phyloP scores from a whole-genome alignment of 169 alveolate genomes.

The Plasmodium reichenowi region DNA sequence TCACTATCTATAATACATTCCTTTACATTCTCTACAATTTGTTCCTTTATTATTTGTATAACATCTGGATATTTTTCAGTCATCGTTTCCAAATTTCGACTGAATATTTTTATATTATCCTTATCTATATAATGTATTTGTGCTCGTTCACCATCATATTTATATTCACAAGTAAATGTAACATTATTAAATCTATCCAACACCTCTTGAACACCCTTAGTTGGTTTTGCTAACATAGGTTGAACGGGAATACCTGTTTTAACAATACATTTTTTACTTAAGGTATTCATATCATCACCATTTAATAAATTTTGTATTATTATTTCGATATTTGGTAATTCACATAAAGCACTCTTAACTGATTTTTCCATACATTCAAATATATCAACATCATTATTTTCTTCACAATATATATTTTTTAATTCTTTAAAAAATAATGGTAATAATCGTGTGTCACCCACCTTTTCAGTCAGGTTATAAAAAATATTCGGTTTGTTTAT shows the following conservation, averaged over 20 bases:
- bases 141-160: constrained; percentile 98
- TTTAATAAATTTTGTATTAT: constrained; percentile 91
- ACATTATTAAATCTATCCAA: constrained; percentile 92
- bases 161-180: constrained; percentile 97
- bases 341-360: constrained; percentile 92
- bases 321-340: constrained; percentile 93
- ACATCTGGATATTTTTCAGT: constrained; percentile 86
- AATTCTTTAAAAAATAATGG: constrained; percentile 62
- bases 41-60: constrained; percentile 79
- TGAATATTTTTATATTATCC: constrained; percentile 87
- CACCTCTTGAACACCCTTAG: constrained; percentile 90
- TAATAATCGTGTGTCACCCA: constrained; percentile 61
- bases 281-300: constrained; percentile 85
- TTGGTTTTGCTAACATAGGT: constrained; percentile 99
- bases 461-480: constrained; percentile 48
- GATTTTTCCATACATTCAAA: constrained; percentile 89
- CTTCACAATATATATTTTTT: constrained; percentile 62
- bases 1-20: constrained; percentile 96
- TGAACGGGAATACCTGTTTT: constrained; percentile 98
- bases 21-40: constrained; percentile 78
- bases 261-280: constrained; percentile 92
- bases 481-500: constrained; percentile 66
- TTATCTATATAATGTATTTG: constrained; percentile 93
- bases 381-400: constrained; percentile 66
- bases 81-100: constrained; percentile 95